A percentile compares a stretch with the other conserved stretches of the same genome.
phyloP scores from a whole-genome alignment of 441 rosid genomes.

The Euphorbia celastroides region DNA sequence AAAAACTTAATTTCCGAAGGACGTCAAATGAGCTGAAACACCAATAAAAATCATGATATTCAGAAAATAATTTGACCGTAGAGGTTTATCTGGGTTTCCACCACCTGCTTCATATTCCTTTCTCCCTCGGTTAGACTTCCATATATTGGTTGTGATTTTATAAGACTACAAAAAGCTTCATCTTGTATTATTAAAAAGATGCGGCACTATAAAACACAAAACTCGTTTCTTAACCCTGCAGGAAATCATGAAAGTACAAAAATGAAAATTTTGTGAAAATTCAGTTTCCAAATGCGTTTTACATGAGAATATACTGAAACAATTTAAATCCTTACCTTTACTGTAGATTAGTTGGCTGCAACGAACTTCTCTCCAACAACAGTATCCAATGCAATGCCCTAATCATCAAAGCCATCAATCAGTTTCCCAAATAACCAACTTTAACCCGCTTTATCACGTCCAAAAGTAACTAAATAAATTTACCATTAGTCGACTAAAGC shows the following conservation, averaged over 20 bases:
- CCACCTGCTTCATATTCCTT: conserved; percentile 53
- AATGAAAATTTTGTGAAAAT: conserved; percentile 27
- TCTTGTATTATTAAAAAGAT: conserved; percentile 36
- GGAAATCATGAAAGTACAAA: conserved; percentile 31
- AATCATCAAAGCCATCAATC: conserved; percentile 27
- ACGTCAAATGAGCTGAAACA: conserved; percentile 60
- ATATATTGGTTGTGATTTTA: conserved; percentile 29
- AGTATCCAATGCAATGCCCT: conserved; percentile 69
- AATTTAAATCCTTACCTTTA: conserved; percentile 45
- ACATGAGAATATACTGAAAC: conserved; percentile 1
- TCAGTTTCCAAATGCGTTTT: conserved; percentile 15
- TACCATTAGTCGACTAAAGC: background rate
- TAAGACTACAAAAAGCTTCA: conserved; percentile 37
- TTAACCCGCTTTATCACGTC: background rate
- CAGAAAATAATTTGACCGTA: conserved; percentile 70
- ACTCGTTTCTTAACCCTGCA: conserved; percentile 57
- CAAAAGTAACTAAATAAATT: background rate
- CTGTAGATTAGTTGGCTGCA: conserved; percentile 75
- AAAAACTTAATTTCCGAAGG: conserved; percentile 38
- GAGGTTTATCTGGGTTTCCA: conserved; percentile 79
- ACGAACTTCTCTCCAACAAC: conserved; percentile 65
- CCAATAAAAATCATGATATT: conserved; percentile 63
- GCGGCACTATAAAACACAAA: conserved; percentile 42
- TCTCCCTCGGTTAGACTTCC: conserved; percentile 40
- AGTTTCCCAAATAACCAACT: conserved; percentile 11